Evolutionary conservation across 495 filamentous ascomycete genomes (phyloP), one percentile per base, ranked within the genome.

Genomic region (Cladorrhinum samala): DNA sequence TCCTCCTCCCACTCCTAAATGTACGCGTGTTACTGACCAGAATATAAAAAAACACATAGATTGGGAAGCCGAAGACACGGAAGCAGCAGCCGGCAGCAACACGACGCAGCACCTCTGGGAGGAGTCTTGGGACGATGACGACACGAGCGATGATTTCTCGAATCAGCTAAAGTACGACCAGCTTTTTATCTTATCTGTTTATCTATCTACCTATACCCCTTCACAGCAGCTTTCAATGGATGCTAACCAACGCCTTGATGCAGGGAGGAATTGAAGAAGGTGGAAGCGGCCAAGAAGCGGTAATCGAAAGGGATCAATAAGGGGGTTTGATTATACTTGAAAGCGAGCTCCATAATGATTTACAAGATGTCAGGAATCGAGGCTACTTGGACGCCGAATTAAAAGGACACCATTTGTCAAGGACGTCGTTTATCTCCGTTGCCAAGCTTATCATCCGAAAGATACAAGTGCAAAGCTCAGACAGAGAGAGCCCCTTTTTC

Each of bases 71-170:
- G 89, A 94, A 67, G 88, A 93, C 58, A 85, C 87, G 56, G 89
- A 95, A 68, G 84, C 89, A 44, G 83, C 85, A 16, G 21, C 21
- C 13, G 24, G 24, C 27, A 72, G 72, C 49, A 76, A 77, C 47
- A 44, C 55, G 48, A 87, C 83, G 58, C 83, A 84, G 58, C 89
- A 96, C 76, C 73, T 98, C 53, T 98, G 93, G 93, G 93, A 98
- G 75, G 93, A 98, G 79, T 96, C 90, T 76, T 98, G 93, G 93
- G 93, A 98, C 71, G 93, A 98, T 62, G 93, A 98, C 69, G 93
- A 97, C 76, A 91, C 90, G 52, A 91, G 78, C 60, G 94, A 97
- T 68, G 93, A 98, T 61, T 98, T 98, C 67, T 90, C 91, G 11
- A 82, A 87, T 68, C 93, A 96, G 81, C 72, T 98, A 67, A 94